Percentiles rank a stretch among this genome's conserved stretches.
Conservation (phyloP, 129 eudicot genomes). For the Oenanthe sinensis region DNA sequence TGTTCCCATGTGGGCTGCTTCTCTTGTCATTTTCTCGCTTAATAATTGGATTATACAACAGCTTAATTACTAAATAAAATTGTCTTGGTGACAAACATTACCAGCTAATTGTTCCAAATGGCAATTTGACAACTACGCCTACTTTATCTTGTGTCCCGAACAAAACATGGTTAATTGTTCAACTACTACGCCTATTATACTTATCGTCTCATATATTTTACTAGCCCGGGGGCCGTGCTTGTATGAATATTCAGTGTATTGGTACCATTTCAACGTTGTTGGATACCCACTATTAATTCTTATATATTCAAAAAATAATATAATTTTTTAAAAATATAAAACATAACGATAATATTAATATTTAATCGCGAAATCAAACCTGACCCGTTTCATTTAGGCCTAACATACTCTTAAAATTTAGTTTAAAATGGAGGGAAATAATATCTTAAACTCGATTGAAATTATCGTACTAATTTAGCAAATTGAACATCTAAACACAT, state of each 20-base stretch:
- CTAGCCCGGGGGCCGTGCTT: not conserved
- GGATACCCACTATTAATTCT: not conserved
- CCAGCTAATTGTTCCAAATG: not conserved
- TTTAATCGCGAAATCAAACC: not conserved
- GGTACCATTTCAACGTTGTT: not conserved
- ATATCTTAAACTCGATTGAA: no score
- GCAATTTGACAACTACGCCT: not conserved
- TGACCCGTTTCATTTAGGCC: no score
- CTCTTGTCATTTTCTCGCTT: not conserved
- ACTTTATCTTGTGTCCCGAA: not conserved
- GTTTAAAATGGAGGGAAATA: no score
- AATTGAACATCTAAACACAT: no score
- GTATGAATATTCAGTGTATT: not conserved
- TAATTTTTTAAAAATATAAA: no score
- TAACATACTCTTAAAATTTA: no score
- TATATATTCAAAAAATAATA: no score
- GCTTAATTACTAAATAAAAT: not conserved
- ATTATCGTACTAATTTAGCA: no score
- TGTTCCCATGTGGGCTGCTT: not conserved
- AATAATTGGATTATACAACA: not conserved
- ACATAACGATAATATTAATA: no score
- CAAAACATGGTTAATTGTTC: not conserved
- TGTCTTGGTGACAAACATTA: not conserved
- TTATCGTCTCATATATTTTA: no score
- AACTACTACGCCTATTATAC: not conserved